Evolutionary conservation across 805 yeast genomes (phyloP), one percentile per base, ranked within the genome.

Genomic region (Hermanozyma aechmeae): DNA sequence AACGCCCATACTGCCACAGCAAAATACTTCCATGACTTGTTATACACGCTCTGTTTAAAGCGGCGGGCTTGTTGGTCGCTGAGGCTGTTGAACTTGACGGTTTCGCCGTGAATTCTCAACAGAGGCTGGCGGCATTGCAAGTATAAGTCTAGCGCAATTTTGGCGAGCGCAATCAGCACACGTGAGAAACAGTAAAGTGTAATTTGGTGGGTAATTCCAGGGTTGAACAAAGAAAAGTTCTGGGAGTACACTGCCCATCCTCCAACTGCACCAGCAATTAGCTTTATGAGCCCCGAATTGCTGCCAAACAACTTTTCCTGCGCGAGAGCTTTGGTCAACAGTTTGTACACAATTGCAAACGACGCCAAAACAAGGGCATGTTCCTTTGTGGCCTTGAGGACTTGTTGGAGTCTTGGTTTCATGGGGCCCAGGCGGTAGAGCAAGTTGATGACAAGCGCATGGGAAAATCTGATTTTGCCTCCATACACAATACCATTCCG

Each of bases 141-240:
- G 35, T 54, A 57, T 19, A 45, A 35, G 36, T 63, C 69, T 26
- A 61, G 65, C 9, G 68, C 27, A 25, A 68, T 62, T 44, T 73
- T 76, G 10, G 79, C 78, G 4, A 68, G 28, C 0, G 82, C 89
- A 24, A 82, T 46, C 28, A 73, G 46, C 4, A 79, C 83, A 24
- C 93, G 61, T 3, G 84, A 73, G 32, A 77, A 68, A 37, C 84
- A 78, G 44, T 81, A 81, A 28, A 81, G 61, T 2, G 86, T 81
- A 39, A 81, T 71, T 51, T 80, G 87, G 37, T 74, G 79, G n/a
- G 81, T 65, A 16, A 79, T 76, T 4, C 61, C 68, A 13, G 64
- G 58, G 38, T 61, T 60, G 45, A 62, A 62, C 24, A 48, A 56
- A 36, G 50, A 49, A 37, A 71, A 66, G 39, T 58, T 58, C 39